Base-by-base conservation (phyloP, 164 flowering plant genomes). In the Sedum album region DNA sequence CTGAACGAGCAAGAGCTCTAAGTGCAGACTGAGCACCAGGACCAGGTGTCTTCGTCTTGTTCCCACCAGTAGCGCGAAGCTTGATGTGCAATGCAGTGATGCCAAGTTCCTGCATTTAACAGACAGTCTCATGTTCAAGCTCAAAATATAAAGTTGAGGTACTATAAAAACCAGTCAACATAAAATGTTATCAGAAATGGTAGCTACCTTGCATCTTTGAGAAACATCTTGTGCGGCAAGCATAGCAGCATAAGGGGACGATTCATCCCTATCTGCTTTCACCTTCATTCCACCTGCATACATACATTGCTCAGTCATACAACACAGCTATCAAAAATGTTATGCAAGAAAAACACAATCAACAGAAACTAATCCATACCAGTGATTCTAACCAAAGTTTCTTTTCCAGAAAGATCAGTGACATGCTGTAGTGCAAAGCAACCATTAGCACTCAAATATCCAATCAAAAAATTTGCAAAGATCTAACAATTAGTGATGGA, bases 1-100 rank as follows among this genome's bases (percentile, higher is more conserved):
- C 92, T 66, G 97, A 87, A 60, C 94, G 90, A 76, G 94, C 97
- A 78, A 90, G 87, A 28, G 94, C 94, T 38, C 94, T 74, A 14
- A 90, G 91, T 5, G 97, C 95, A 76, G 93, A 87, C 75, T 91
- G 95, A 42, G 97, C 95, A 76, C 95, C 97, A 35, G 97, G 97
- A 35, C 97, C 95, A 65, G 93, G 97, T 23, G 97, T 88, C 82
- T 88, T 91, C 4, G 94, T 90, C 78, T 90, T 90, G 79, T 90
- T 90, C 5, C 94, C 97, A 6, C 97, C 97, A 31, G 94, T 91
- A 10, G 97, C 97, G 71, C 94, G 89, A 60, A 88, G 86, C 80
- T 91, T 91, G 31, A 91, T 88, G 66, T 91, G 97, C 57, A 91
- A 82, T 46, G 94, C 92, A 76, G 85, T 88, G 18, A 88, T 82